Evolutionary conservation across 176 grass and related monocot species (phyloP), one percentile per base, ranked within the genome.

Genomic region (Paspalum vaginatum): DNA sequence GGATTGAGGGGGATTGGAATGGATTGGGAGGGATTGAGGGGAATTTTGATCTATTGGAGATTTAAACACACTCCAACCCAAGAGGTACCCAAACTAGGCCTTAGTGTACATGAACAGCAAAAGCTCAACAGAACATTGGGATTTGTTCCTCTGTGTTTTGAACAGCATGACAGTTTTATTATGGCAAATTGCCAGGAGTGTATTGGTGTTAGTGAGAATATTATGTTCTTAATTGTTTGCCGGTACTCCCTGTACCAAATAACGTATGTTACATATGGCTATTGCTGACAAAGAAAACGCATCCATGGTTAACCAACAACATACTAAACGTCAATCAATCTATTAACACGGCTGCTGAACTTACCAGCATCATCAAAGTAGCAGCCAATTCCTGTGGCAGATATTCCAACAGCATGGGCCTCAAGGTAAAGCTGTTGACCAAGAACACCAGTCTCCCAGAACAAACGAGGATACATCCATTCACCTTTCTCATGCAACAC

Each of bases 401-500:
- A 98, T 89, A 92, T 85, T 49, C 95, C 95, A 87, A 94, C 47
- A 76, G 89, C 95, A 91, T 98, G 95, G n/a, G 95, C 85, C 83
- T 98, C 95, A 17, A 98, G 92, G 83, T 98, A 98, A 46, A 98
- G 78, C 18, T 94, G 83, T 88, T 98, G 95, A 79, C 95, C 95
- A 79, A 98, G 89, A 79, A 98, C 78, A 63, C 95, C 95, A 26
- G 85, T 89, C 80, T 98, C 95, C 95, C 92, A 98, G 73, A 98
- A 98, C 54, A 98, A 82, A 78, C 95, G 82, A 32, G 95, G 95
- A 86, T 97, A 97, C 95, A 97, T 97, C 95, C 91, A 97, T 70
- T 91, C 83, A 54, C 89, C 89, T 69, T 87, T 97, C 61, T 94
- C 91, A 21, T 5, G 77, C 73, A 97, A 72, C 61, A 94, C 85